Conservation (phyloP, 163 green algal species). For the Scenedesmus sp. region DNA sequence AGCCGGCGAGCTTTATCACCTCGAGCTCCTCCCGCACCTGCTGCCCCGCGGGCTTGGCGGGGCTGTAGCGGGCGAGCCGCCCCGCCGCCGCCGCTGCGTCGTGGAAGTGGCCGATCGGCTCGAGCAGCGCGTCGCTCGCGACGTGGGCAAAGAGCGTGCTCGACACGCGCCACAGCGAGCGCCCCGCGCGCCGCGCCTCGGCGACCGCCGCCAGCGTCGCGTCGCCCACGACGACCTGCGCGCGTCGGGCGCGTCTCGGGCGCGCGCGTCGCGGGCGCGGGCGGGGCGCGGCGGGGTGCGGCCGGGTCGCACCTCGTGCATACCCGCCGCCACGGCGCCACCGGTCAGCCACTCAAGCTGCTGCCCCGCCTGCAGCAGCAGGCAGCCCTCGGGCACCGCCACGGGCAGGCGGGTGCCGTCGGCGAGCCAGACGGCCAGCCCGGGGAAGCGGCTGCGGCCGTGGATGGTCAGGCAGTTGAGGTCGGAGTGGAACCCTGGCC, state of each 20-base stretch:
- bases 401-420: constrained; percentile 69
- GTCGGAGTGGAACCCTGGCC: constrained; percentile 81
- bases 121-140: constrained; percentile 70
- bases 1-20: too few species aligned
- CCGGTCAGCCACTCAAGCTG: constrained; percentile 96
- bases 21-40: too few species aligned
- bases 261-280: too few species aligned
- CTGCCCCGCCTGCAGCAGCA: constrained; percentile 82
- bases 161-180: constrained; percentile 78
- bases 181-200: constrained; percentile 48
- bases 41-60: too few species aligned
- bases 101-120: constrained; percentile 77
- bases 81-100: too few species aligned
- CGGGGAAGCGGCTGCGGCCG: not conserved
- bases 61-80: too few species aligned
- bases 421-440: too few species aligned
- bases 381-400: constrained; percentile 75
- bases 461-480: constrained; percentile 96
- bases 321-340: constrained; percentile 79
- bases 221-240: constrained; percentile 73
- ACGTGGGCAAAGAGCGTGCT: constrained; percentile 87
- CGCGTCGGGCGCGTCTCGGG: too few species aligned
- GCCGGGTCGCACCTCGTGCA: constrained; percentile 97
- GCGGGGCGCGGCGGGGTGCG: too few species aligned
- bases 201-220: constrained; percentile 71